Percentiles rank a stretch among this genome's conserved stretches.
These are phyloP conservation scores for Trichoderma sp. DNA, from an alignment of 2,329 filamentous ascomycete genomes.

Conservation along the genomic window DNA sequence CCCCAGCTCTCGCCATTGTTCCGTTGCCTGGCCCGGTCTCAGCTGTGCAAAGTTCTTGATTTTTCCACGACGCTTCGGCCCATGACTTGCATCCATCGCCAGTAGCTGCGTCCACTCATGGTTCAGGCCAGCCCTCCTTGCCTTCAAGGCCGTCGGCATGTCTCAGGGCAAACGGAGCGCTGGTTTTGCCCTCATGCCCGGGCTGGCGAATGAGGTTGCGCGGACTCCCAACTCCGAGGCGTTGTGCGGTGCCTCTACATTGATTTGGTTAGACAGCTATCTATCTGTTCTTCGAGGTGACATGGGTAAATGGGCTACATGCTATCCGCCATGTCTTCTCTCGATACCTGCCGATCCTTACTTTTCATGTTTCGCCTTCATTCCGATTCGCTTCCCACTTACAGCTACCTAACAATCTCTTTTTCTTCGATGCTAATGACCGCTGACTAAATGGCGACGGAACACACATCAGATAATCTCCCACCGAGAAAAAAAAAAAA, in stretches of 20 bases:
- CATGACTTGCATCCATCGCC: slow-evolving; percentile 15
- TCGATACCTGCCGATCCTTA: not conserved
- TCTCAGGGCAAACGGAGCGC: slow-evolving; percentile 14
- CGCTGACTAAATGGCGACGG: not conserved
- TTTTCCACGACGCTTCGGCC: not conserved
- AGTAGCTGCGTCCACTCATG: slow-evolving; percentile 1
- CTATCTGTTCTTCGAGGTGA: not conserved
- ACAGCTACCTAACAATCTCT: not conserved
- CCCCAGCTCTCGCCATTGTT: not conserved
- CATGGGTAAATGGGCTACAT: not conserved
- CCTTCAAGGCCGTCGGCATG: slow-evolving; percentile 15
- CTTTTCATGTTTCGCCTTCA: not conserved
- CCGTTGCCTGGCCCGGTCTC: not conserved
- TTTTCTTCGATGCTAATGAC: not conserved
- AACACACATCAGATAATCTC: not conserved
- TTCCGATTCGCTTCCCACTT: slow-evolving; percentile 11
- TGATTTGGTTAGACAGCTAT: not conserved
- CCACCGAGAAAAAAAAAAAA: not conserved
- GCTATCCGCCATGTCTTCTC: not conserved
- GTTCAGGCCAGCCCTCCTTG: slow-evolving; percentile 15
- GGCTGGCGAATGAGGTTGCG: not conserved
- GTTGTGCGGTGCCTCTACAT: not conserved
- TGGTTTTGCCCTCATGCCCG: slow-evolving; percentile 2
- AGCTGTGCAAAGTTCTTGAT: slow-evolving; percentile 1
- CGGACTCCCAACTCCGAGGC: not conserved